These are phyloP conservation scores for Sicyos baderoa DNA, from an alignment of 306 rosid genomes.

Conservation along the genomic window DNA sequence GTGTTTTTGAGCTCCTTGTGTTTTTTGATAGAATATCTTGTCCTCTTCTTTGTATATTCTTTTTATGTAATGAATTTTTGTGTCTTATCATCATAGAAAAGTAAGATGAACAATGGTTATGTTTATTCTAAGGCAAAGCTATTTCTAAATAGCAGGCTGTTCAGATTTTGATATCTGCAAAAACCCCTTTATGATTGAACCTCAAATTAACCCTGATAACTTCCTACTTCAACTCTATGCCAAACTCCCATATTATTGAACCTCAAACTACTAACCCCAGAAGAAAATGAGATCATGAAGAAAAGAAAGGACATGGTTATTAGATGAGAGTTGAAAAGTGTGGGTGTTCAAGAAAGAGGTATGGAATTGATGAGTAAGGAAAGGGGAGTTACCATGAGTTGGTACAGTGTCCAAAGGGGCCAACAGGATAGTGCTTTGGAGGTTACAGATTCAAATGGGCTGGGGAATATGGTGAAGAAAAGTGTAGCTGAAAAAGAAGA, in stretches of 20 bases:
- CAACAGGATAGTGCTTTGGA: not conserved
- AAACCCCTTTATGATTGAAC: not conserved
- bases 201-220: not conserved
- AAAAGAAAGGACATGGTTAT: not conserved
- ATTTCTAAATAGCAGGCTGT: slow-evolving; percentile 6
- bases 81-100: not conserved
- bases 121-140: not conserved
- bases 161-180: not conserved
- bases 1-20: not conserved
- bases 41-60: not conserved
- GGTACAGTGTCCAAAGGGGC: not conserved
- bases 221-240: not conserved
- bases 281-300: not conserved
- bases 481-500: not conserved
- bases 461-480: not conserved
- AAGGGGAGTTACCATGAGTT: not conserved
- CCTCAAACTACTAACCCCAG: not conserved
- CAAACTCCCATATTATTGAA: too few relatives aligned
- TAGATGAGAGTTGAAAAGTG: not conserved
- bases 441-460: not conserved
- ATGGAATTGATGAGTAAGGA: not conserved
- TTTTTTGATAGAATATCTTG: not conserved
- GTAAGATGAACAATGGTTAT: not conserved
- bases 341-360: not conserved
- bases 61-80: not conserved